phyloP scores from a whole-genome alignment of 1,284 basidiomycete species.

The Clitocybe nebularis region DNA sequence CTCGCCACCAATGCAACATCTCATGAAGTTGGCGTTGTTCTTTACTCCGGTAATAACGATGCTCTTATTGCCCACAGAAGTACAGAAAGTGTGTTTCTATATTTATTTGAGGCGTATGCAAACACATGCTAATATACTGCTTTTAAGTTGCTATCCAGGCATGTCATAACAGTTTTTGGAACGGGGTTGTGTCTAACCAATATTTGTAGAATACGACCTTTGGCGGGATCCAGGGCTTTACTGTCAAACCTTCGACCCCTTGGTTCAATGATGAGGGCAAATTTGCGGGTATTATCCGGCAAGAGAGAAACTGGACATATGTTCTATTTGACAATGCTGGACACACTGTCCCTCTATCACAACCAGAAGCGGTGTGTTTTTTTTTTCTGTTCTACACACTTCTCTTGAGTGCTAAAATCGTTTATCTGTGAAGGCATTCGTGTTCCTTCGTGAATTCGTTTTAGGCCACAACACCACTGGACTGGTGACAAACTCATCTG shows the following conservation, averaged over 20 bases:
- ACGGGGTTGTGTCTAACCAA: constrained; percentile 5
- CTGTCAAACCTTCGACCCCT: constrained; percentile 59
- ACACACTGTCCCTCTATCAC: constrained; percentile 46
- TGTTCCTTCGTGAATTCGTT: constrained; percentile 57
- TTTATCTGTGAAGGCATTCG: constrained; percentile 38
- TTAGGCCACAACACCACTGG: constrained; percentile 52
- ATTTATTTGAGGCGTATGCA: neutral
- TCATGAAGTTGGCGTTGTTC: constrained; percentile 45
- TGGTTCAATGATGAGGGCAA: constrained; percentile 57
- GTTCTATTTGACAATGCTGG: constrained; percentile 53
- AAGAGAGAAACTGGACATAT: constrained; percentile 69
- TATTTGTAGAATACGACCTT: constrained; percentile 63
- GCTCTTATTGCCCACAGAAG: constrained; percentile 60
- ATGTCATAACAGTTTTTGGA: constrained; percentile 12
- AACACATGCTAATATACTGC: constrained; percentile 10
- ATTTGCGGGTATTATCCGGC: constrained; percentile 66
- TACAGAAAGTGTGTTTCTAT: constrained; percentile 47
- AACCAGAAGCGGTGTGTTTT: constrained; percentile 48
- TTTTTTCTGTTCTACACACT: constrained; percentile 24
- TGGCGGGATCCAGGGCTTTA: constrained; percentile 69
- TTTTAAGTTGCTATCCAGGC: constrained; percentile 60
- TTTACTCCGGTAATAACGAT: constrained; percentile 70
- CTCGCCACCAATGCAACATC: constrained; percentile 58
- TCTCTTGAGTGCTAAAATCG: neutral
- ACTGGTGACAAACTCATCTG: constrained; percentile 33